Base-by-base conservation (phyloP, 2,329 filamentous ascomycete species). In the Sphaerulina vaccinii region DNA sequence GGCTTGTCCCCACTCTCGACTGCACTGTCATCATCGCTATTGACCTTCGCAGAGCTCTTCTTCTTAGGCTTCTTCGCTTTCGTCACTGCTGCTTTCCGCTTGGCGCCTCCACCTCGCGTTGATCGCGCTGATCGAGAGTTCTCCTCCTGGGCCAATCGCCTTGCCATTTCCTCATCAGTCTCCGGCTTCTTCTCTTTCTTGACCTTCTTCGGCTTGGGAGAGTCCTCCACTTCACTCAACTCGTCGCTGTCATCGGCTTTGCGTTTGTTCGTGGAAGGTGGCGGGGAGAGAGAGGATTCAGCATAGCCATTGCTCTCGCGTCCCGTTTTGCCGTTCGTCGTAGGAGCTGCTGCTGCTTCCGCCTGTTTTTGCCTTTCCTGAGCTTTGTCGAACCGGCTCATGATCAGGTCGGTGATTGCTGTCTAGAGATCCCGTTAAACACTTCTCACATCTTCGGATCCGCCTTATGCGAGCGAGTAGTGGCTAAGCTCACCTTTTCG, bases 81-180 rank as follows among this genome's bases (percentile, higher is more conserved):
- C 72, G 87, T 87, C 45, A 63, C 60, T 3, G 67, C 67, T 19
- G 76, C 75, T 9, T 75, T 73, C 56, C 79, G 75, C 68, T 83
- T 82, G 58, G 82, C 79, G 5, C 73, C 76, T 27, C 73, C 82
- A 9, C 85, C 88, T 38, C 92, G 81, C 2, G 91, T 96, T 15
- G 88, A 81, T 48, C 89, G 79, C 42, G 83, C 84, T 37, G 83
- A 40, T 15, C 46, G 77, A 13, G 83, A 79, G 70, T 97, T 95
- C 73, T 96, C 90, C 70, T 97, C 88, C 0, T 90, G 92, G 71
- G 99, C 93, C 29, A 99, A 78, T 69, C 87, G 83, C 13, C 90
- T 90, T 1, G 93, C 93, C 56, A 92, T 82, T 38, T 87, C 84
- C 27, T 92, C 93, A 71, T 99, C 93, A 58, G 95, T 89, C 60